Conservation (phyloP, 2,329 filamentous ascomycete genomes). For the Aspergillus clavatus region DNA sequence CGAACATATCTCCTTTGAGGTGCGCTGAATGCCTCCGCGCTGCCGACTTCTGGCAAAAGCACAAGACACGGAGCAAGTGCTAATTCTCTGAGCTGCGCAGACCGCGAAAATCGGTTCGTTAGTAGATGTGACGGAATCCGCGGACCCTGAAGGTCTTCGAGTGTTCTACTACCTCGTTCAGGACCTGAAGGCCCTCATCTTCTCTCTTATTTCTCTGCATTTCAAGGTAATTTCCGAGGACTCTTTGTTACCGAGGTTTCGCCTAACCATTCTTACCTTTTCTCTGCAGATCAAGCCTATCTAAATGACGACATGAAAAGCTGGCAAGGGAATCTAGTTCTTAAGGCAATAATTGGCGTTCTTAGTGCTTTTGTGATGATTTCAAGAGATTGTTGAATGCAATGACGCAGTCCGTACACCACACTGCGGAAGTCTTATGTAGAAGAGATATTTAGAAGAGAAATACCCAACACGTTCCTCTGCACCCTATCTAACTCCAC, state of each 20-base stretch:
- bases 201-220: slow-evolving; percentile 91
- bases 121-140: slow-evolving; percentile 92
- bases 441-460: neutral
- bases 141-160: slow-evolving; percentile 88
- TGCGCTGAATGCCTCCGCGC: slow-evolving; percentile 32
- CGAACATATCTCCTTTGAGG: slow-evolving; percentile 98
- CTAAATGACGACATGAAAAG: slow-evolving; percentile 24
- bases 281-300: slow-evolving; percentile 49
- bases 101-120: slow-evolving; percentile 97
- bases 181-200: slow-evolving; percentile 92
- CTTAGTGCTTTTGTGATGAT: slow-evolving; percentile 1
- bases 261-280: slow-evolving; percentile 2
- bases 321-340: neutral
- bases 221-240: slow-evolving; percentile 65
- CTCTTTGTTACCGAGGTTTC: neutral
- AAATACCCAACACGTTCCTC: neutral
- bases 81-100: slow-evolving; percentile 43
- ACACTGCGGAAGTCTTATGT: neutral
- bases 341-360: slow-evolving; percentile 9
- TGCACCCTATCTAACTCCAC: neutral
- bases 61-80: neutral
- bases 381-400: neutral
- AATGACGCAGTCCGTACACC: slow-evolving; percentile 8
- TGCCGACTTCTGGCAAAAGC: neutral
- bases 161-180: slow-evolving; percentile 99